phyloP scores from a whole-genome alignment of 805 yeast species.

The Schizosaccharomyces japonicus region DNA sequence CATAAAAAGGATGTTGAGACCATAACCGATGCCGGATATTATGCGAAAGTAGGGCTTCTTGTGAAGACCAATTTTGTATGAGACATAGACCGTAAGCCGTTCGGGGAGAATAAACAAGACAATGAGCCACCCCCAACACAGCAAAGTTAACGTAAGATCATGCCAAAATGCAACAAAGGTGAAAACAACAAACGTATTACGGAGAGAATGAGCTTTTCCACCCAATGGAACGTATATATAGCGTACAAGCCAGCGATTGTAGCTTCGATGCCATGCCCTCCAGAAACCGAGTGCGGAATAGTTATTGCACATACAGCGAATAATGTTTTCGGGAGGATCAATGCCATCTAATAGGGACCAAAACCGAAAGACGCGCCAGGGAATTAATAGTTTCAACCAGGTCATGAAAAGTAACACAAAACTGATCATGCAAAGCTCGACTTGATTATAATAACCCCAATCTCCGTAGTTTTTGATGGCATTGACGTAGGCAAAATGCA shows the following conservation, averaged over 20 bases:
- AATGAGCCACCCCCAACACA: conserved; percentile 90
- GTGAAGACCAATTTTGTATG: conserved; percentile 8
- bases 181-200: conserved; percentile 66
- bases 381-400: conserved; percentile 79
- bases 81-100: conserved; percentile 27
- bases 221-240: conserved; percentile 85
- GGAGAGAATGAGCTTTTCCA: conserved; percentile 44
- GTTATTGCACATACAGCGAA: conserved; percentile 83
- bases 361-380: conserved; percentile 85
- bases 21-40: neutral
- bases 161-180: conserved; percentile 97
- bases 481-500: conserved; percentile 78
- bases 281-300: conserved; percentile 86
- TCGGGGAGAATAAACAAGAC: conserved; percentile 79
- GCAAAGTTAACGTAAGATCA: conserved; percentile 65
- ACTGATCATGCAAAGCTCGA: conserved; percentile 86
- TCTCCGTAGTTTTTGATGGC: conserved; percentile 78
- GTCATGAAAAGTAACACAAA: conserved; percentile 69
- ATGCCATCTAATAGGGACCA: conserved; percentile 86
- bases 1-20: conserved; percentile 80
- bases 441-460: conserved; percentile 74
- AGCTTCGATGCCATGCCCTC: conserved; percentile 97
- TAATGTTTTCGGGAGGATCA: conserved; percentile 95
- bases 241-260: conserved; percentile 68
- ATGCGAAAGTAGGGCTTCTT: neutral